A percentile compares a stretch with the other conserved stretches of the same genome.
These are phyloP conservation scores for Pulveroboletus sp. DNA, from an alignment of 768 basidiomycete species.

Conservation along the genomic window DNA sequence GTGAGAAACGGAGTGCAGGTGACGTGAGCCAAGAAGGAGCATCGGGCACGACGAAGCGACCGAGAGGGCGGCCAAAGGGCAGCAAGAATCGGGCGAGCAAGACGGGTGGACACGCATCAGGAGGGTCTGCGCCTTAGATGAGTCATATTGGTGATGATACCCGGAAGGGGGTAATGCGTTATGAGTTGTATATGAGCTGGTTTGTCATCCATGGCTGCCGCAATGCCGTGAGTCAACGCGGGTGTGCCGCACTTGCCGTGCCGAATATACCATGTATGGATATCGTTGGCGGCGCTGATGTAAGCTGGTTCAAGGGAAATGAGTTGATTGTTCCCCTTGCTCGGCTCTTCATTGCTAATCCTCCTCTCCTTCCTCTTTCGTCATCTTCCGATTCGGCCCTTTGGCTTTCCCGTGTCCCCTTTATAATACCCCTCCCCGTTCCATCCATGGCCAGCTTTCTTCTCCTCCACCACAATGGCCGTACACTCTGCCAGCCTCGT, in stretches of 20 bases:
- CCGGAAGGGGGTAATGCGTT: no score
- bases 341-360: slow-evolving; percentile 30
- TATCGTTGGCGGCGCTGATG: not conserved
- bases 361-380: slow-evolving; percentile 26
- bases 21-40: slow-evolving; percentile 30
- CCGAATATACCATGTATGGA: not conserved
- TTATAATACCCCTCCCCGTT: slow-evolving; percentile 26
- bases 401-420: slow-evolving; percentile 24
- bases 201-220: slow-evolving; percentile 1
- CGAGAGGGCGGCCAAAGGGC: slow-evolving; percentile 67
- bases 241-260: not conserved
- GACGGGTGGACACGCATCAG: slow-evolving; percentile 14
- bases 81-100: slow-evolving; percentile 52
- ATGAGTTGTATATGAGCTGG: not conserved
- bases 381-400: slow-evolving; percentile 36
- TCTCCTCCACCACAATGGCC: slow-evolving; percentile 10
- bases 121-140: slow-evolving; percentile 2
- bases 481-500: slow-evolving; percentile 55
- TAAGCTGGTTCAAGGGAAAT: slow-evolving; percentile 10
- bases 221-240: slow-evolving; percentile 1
- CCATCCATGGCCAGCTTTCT: slow-evolving; percentile 10
- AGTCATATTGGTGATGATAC: not conserved
- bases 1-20: slow-evolving; percentile 33
- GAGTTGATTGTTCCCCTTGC: slow-evolving; percentile 2
- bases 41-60: slow-evolving; percentile 42